A percentile compares a stretch with the other conserved stretches of the same genome.
phyloP scores from a whole-genome alignment of 768 basidiomycete genomes.

The Tylopilus cervinicoccineus region DNA sequence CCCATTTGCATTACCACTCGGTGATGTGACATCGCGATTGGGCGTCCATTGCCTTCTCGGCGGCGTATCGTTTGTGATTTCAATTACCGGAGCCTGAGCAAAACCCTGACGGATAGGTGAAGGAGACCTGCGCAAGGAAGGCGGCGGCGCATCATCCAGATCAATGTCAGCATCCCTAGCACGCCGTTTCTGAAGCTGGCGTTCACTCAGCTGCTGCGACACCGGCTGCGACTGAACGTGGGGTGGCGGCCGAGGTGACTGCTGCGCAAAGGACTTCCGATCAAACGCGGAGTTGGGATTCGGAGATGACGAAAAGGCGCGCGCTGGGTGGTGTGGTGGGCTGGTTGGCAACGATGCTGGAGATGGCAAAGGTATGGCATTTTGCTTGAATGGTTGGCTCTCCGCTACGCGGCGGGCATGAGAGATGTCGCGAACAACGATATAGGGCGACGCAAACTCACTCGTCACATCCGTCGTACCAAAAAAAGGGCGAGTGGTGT shows the following conservation, averaged over 20 bases:
- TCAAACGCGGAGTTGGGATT: conserved; percentile 17
- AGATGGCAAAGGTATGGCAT: conserved; percentile 11
- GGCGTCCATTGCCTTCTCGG: conserved; percentile 29
- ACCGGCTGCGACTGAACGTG: conserved; percentile 10
- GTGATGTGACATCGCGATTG: conserved; percentile 14
- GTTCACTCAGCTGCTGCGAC: conserved; percentile 20
- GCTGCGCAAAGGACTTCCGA: conserved; percentile 19
- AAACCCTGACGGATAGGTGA: conserved; percentile 20
- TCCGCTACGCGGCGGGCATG: not conserved
- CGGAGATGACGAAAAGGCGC: conserved; percentile 18
- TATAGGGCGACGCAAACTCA: conserved; percentile 8
- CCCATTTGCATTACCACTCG: conserved; percentile 6
- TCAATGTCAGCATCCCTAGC: conserved; percentile 24
- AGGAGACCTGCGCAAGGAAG: conserved; percentile 38
- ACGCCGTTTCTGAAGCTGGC: conserved; percentile 25
- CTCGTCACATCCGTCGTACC: conserved; percentile 7
- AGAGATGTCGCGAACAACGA: conserved; percentile 6
- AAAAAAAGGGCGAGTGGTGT: conserved; percentile 10
- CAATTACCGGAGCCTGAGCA: conserved; percentile 24
- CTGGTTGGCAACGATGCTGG: conserved; percentile 21
- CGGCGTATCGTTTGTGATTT: conserved; percentile 26
- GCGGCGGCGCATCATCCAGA: conserved; percentile 42
- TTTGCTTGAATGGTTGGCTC: conserved; percentile 7
- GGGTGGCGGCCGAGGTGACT: conserved; percentile 11
- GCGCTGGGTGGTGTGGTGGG: conserved; percentile 15